Conservation (phyloP, 371 early-diverging fungal genomes). For the Mortierella sp. region DNA sequence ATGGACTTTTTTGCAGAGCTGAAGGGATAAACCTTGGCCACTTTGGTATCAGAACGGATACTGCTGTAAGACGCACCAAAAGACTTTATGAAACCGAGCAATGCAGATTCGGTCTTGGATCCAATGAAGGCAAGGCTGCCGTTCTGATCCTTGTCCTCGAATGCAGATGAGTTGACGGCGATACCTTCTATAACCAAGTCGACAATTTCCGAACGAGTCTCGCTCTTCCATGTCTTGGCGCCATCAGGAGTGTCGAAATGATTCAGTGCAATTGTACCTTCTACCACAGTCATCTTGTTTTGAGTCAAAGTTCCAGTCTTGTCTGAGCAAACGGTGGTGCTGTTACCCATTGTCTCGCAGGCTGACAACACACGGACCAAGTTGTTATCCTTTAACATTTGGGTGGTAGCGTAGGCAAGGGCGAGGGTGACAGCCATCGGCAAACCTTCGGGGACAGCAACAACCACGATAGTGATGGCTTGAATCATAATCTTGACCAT, state of each 20-base stretch:
- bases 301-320: slow-evolving; percentile 97
- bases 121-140: slow-evolving; percentile 85
- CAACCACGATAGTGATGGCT: slow-evolving; percentile 93
- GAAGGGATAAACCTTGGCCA: slow-evolving; percentile 80
- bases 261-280: slow-evolving; percentile 68
- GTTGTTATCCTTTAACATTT: slow-evolving; percentile 95
- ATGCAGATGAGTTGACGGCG: slow-evolving; percentile 92
- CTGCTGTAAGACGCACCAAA: slow-evolving; percentile 73
- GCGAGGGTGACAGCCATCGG: slow-evolving; percentile 98
- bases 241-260: slow-evolving; percentile 58
- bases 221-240: slow-evolving; percentile 60
- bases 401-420: slow-evolving; percentile 94
- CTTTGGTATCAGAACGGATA: slow-evolving; percentile 69
- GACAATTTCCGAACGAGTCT: slow-evolving; percentile 51
- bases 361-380: slow-evolving; percentile 94
- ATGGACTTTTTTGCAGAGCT: slow-evolving; percentile 88
- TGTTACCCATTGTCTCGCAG: slow-evolving; percentile 98
- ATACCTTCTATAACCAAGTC: slow-evolving; percentile 72
- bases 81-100: slow-evolving; percentile 79
- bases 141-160: slow-evolving; percentile 83
- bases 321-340: slow-evolving; percentile 97
- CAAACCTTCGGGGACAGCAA: slow-evolving; percentile 98
- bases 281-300: slow-evolving; percentile 96
- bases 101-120: slow-evolving; percentile 94
- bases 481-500: slow-evolving; percentile 85